Conservation (phyloP, 148 eudicot genomes). For the Rhododendron henanense region DNA sequence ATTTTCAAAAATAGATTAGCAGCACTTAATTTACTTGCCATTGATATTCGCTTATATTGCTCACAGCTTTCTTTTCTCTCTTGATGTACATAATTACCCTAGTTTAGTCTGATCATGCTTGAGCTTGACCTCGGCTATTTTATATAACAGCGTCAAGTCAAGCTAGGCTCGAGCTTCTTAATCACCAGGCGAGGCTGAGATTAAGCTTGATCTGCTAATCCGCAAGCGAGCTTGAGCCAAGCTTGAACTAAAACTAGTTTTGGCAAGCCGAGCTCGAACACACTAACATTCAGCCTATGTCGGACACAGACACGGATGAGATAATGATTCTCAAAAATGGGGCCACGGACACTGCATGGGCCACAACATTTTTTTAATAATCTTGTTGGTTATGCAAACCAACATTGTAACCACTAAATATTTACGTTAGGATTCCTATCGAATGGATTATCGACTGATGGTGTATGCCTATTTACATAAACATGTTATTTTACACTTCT, state of each 20-base stretch:
- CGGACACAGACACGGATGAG: neutral
- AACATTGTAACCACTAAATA: neutral
- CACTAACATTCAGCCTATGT: neutral
- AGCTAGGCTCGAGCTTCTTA: neutral
- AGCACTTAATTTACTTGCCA: neutral
- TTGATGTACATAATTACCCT: neutral
- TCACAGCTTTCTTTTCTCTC: neutral
- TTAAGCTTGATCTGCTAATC: conserved; percentile 1
- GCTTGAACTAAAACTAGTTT: neutral
- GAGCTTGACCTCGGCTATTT: neutral
- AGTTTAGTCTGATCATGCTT: neutral
- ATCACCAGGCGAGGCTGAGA: neutral
- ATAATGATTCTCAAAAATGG: neutral
- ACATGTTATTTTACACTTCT: neutral
- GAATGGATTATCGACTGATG: neutral
- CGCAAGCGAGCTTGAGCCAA: neutral
- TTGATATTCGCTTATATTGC: neutral
- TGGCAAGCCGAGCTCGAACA: neutral
- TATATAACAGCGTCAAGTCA: neutral
- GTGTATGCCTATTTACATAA: neutral
- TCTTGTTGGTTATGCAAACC: neutral
- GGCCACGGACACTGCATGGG: neutral
- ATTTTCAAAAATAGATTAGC: neutral
- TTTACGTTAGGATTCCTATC: neutral
- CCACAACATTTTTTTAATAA: neutral